Conservation (phyloP, 1,139 yeast species). For the Taphrina populina region DNA sequence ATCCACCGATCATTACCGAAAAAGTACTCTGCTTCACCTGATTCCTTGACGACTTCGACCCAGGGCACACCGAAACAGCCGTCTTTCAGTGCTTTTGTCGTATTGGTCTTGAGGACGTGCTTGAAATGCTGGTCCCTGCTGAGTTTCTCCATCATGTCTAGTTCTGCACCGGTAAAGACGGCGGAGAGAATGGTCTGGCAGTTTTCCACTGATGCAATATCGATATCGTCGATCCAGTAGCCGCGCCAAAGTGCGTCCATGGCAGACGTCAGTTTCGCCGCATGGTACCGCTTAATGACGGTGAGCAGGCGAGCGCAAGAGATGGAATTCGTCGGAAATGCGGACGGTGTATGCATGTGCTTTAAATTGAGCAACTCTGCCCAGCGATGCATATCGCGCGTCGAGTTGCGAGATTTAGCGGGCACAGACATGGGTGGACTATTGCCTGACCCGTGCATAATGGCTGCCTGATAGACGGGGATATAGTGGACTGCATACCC, state of each 20-base stretch:
- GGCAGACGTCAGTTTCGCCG: slow-evolving; percentile 1
- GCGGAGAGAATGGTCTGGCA: slow-evolving; percentile 3
- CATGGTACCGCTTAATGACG: slow-evolving; percentile 12
- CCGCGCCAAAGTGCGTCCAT: slow-evolving; percentile 1
- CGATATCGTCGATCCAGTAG: slow-evolving; percentile 4
- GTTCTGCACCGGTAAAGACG: slow-evolving; percentile 19
- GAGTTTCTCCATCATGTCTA: slow-evolving; percentile 7
- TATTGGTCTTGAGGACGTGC: background rate
- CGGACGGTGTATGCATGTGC: background rate
- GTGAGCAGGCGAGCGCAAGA: slow-evolving; percentile 8
- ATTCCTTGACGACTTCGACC: slow-evolving; percentile 15
- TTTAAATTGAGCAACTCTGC: background rate
- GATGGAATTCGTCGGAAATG: background rate
- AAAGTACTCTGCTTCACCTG: background rate
- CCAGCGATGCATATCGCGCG: background rate
- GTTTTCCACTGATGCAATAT: background rate
- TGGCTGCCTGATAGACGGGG: slow-evolving; percentile 13
- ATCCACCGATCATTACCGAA: slow-evolving; percentile 11
- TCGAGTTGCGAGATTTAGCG: background rate
- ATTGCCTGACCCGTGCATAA: slow-evolving; percentile 9
- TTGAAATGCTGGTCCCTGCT: background rate
- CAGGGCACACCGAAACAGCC: slow-evolving; percentile 12
- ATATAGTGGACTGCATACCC: slow-evolving; percentile 19
- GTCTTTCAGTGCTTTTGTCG: background rate
- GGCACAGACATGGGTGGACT: background rate